Evolutionary conservation across 2,329 filamentous ascomycete genomes (phyloP), one percentile per base, ranked within the genome.

Genomic region (Cryoendolithus antarcticus): DNA sequence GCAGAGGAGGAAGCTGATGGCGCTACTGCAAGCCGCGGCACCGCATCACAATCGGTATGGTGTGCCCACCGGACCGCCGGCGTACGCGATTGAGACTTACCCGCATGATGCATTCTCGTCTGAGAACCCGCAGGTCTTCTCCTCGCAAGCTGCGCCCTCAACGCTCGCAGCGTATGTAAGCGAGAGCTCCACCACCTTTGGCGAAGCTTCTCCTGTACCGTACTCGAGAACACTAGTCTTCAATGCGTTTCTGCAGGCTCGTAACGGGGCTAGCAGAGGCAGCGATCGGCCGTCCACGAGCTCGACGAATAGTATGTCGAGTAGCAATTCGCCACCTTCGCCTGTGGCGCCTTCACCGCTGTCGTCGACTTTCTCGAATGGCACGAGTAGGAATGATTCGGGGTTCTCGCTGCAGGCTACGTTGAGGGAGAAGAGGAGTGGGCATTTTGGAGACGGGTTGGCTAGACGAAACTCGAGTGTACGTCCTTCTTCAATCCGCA

Each of bases 41-140:
- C 89, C 89, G 9, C 86, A 94, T 58, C 84, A 91, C 57, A 76
- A 82, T 53, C 80, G 83, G 42, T 95, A 77, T 53, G 88, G 89
- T 30, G 86, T 98, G 2, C 70, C 81, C 2, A 74, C 79, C n/a
- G 91, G 89, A 0, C 86, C 91, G 12, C 91, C 91, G 28, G 80
- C 85, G 3, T 96, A 96, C 60, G 88, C 86, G 3, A 77, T 93
- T 40, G 91, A 98, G 61, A 82, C 88, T 0, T 98, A 84, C 56
- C 91, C 91, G 0, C 84, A 83, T 55, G 85, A 96, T 58, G 75
- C 83, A 2, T 95, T 93, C 57, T 82, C 86, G 12, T 86, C 83
- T 0, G 91, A 98, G 60, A 88, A 85, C 48, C 72, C 80, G 27
- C 72, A 80, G 1, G 70, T 94, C 3, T 95, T 93, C 61, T 81